Evolutionary conservation across 2,329 filamentous ascomycete genomes (phyloP), one percentile per base, ranked within the genome.

Genomic region (Escovopsis sp.): DNA sequence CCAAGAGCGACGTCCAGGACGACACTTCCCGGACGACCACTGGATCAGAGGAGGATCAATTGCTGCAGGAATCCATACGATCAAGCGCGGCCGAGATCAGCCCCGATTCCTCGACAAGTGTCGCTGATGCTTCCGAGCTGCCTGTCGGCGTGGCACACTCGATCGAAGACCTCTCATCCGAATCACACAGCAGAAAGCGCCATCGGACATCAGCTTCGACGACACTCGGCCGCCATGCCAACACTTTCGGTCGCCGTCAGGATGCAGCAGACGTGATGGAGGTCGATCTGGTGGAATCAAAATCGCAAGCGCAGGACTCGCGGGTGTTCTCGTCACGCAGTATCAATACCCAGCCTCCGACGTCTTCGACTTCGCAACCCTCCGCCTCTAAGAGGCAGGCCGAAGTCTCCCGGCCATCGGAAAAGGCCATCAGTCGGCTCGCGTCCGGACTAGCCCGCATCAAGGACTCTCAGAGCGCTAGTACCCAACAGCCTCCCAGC

Each of bases 341-440:
- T 4, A 12, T 40, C n/a, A 45, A 42, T 33, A 30, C 36, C 12
- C 45, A 35, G 4, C 36, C 47, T 12, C 36, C 50, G n/a, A 35
- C n/a, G 33, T 43, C 48, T 19, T 41, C 49, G 33, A 45, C 47
- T 3, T 40, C 48, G 33, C 37, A 28, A 10, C 39, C 42, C 15
- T 6, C 36, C 26, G 18, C 44, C 40, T 33, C 32, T 43, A 15
- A 15, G 15, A 30, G 38, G 36, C 42, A 9, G 1, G 51, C 48
- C 26, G 54, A 60, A 11, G 45, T 43, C 2, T 42, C 54, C 2
- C 50, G 50, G 15, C 53, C 53, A 9, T 45, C 50, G 4, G 61
- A 66, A 50, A 70, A 78, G 28, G 81, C 81, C 63, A 80, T 77
- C 10, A 85, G 80, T 1, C 65, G 80, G 50, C 77, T 83, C 19